Base-by-base conservation (phyloP, 345 rosid genomes). In the Salix brachista region DNA sequence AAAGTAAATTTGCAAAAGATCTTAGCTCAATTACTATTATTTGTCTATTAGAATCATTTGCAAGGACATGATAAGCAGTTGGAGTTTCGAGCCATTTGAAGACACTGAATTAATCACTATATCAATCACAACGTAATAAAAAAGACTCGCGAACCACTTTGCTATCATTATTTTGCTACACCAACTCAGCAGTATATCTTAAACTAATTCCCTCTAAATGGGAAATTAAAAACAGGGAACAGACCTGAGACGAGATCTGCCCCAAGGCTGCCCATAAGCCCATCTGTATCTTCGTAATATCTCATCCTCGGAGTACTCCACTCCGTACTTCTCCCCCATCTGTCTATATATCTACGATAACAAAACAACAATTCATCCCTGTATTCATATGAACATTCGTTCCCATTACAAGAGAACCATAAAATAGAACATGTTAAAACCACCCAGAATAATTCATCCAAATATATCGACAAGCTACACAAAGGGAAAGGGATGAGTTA, bases 231-330 rank as follows among this genome's bases (percentile, higher is more conserved):
- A 10, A 56, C 23, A 65, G 17, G 46, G 23, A 74, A 37, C 34
- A 18, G 50, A 95, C 99, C 99, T 93, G 84, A 91, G 99, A 78
- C 97, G 97, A 77, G 98, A 96, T 82, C 84, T 83, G 5, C 97
- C 97, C 99, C 97, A 96, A 67, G 97, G 99, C 75, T 91, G 94
- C 86, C 80, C 92, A 83, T 96, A 96, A 79, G 99, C 99, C 83
- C 92, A 72, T 82, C 98, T 83, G 84, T 90, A 96, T 83, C 97
- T 85, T 75, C 74, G 75, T 76, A 96, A 82, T 84, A 94, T 94
- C 92, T 96, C 99, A 86, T 79, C 79, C 83, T 94, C 99, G 1
- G 98, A 88, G 85, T 87, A 96, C 82, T 78, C 78, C 50, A 96
- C 99, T 32, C 99, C 99, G 58, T 96, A 96, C 81, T 94, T 96